Evolutionary conservation across 1,284 basidiomycete species (phyloP).

Genomic region (Pseudozyma thailandica): DNA sequence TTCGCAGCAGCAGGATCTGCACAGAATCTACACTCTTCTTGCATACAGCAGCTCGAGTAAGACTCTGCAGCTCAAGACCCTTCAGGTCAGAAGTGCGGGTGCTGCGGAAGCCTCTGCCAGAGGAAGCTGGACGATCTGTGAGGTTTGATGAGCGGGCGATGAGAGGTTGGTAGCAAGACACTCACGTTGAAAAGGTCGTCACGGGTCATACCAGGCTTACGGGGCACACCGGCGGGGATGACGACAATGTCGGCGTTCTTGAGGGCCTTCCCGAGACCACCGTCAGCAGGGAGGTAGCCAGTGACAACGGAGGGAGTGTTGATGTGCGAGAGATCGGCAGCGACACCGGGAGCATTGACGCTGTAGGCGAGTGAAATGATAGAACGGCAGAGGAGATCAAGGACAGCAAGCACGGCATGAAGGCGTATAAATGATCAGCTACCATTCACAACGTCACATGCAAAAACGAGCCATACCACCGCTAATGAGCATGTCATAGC

Average conservation of each 20-base stretch:
- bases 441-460: neutral
- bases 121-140: too few species aligned
- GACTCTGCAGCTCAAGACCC: too few species aligned
- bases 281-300: constrained; percentile 71
- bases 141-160: neutral
- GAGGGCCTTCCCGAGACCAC: constrained; percentile 84
- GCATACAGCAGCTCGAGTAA: neutral
- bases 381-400: too few species aligned
- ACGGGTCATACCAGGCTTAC: constrained; percentile 79
- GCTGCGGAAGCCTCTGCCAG: too few species aligned
- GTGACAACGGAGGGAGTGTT: constrained; percentile 70
- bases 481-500: too few species aligned
- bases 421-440: neutral
- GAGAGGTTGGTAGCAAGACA: neutral
- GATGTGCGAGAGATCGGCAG: constrained; percentile 92
- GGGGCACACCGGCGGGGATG: constrained; percentile 96
- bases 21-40: too few species aligned
- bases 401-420: too few species aligned
- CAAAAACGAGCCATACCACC: neutral
- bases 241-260: constrained; percentile 88
- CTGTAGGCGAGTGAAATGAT: constrained; percentile 17
- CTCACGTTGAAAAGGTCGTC: constrained; percentile 92
- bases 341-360: constrained; percentile 84
- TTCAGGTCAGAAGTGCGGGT: too few species aligned
- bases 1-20: neutral